Percentiles rank a stretch among this genome's conserved stretches.
Conservation (phyloP, 2,329 filamentous ascomycete species). For the Fusarium mangiferae region DNA sequence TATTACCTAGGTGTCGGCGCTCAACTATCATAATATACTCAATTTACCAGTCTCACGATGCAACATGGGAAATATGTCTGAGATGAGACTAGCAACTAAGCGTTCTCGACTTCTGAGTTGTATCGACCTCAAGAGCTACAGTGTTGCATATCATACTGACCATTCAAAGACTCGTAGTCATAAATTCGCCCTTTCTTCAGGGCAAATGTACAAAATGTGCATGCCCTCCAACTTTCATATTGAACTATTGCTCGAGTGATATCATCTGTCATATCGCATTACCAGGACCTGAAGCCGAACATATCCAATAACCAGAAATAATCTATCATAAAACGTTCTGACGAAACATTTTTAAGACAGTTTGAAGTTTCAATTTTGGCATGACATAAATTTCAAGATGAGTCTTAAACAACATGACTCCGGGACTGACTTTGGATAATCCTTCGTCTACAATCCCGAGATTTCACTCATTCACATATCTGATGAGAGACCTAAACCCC, state of each 20-base stretch:
- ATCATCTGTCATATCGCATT: not conserved
- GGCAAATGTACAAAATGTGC: not conserved
- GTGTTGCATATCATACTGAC: not conserved
- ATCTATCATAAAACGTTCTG: not conserved
- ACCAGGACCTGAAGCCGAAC: not conserved
- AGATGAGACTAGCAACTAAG: not conserved
- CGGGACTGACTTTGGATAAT: not conserved
- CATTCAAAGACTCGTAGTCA: not conserved
- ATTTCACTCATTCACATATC: not conserved
- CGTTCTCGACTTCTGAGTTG: not conserved
- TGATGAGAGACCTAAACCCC: not conserved
- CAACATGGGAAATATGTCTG: not conserved
- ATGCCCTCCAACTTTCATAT: not conserved
- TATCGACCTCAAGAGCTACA: not conserved
- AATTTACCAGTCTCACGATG: not conserved
- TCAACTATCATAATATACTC: not conserved
- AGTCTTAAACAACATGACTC: not conserved
- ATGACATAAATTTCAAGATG: not conserved
- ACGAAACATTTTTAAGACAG: not conserved
- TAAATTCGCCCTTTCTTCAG: not conserved
- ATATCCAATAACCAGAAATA: not conserved
- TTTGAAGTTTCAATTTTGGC: not conserved
- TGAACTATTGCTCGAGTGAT: not conserved
- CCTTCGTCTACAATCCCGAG: not conserved
- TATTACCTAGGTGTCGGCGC: not conserved